These are phyloP conservation scores for Aspergillus ruber DNA, from an alignment of 2,329 filamentous ascomycete genomes.

Conservation along the genomic window DNA sequence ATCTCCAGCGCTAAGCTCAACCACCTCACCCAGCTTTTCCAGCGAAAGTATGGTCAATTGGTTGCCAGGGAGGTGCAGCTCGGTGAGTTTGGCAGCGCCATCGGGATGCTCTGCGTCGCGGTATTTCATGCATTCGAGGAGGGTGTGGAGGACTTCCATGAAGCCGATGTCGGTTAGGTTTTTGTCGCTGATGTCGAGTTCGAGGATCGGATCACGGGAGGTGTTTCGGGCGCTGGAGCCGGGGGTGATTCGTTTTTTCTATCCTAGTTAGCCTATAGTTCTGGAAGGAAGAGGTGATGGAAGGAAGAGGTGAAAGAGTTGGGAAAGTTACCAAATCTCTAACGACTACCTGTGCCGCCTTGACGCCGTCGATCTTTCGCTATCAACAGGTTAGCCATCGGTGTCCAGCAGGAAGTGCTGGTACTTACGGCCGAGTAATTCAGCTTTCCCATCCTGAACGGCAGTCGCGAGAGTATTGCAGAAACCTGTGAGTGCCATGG, in stretches of 20 bases:
- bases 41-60: slow-evolving; percentile 38
- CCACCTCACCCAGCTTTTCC: slow-evolving; percentile 34
- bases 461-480: neutral
- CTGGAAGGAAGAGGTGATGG: neutral
- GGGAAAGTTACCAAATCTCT: slow-evolving; percentile 34
- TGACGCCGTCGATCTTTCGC: slow-evolving; percentile 41
- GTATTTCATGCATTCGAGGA: slow-evolving; percentile 34
- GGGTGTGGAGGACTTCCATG: slow-evolving; percentile 35
- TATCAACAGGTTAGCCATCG: slow-evolving; percentile 18
- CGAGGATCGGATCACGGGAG: slow-evolving; percentile 30
- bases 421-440: slow-evolving; percentile 35
- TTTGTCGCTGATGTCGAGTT: slow-evolving; percentile 43
- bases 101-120: slow-evolving; percentile 23
- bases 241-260: slow-evolving; percentile 32
- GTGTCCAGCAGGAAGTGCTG: neutral
- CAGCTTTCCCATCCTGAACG: slow-evolving; percentile 31
- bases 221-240: slow-evolving; percentile 21
- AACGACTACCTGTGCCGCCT: slow-evolving; percentile 40
- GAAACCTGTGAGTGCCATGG: neutral
- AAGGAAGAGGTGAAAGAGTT: no score
- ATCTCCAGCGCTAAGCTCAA: slow-evolving; percentile 37
- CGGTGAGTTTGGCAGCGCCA: slow-evolving; percentile 35
- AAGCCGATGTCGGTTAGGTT: slow-evolving; percentile 43
- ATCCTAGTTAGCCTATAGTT: neutral
- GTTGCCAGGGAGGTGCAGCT: slow-evolving; percentile 43